phyloP scores from a whole-genome alignment of 192 early-diverging fungal species.

The Coemansia sp. region DNA sequence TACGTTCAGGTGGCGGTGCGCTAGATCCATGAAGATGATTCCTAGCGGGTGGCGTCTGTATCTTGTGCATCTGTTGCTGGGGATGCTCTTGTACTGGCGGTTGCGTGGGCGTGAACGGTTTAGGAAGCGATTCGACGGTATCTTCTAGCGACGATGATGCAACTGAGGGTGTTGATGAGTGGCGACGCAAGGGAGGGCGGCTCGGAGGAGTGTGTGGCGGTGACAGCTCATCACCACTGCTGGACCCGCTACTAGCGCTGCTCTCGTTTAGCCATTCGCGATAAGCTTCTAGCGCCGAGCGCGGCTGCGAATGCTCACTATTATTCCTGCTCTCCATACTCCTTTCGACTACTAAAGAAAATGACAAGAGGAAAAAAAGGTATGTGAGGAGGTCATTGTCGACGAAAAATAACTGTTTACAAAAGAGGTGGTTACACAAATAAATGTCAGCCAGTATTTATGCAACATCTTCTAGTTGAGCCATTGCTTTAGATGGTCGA shows the following conservation, averaged over 20 bases:
- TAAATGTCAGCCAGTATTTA: background rate
- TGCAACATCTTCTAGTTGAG: constrained; percentile 26
- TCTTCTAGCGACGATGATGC: background rate
- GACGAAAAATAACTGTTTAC: background rate
- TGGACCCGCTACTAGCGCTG: constrained; percentile 4
- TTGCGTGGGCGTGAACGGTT: background rate
- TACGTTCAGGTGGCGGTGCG: background rate
- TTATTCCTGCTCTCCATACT: background rate
- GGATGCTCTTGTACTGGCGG: constrained; percentile 1
- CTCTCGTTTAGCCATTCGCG: constrained; percentile 35
- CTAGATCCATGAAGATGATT: background rate
- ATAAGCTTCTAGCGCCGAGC: constrained; percentile 28
- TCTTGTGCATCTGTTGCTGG: background rate
- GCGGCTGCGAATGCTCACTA: constrained; percentile 7
- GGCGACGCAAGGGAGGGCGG: background rate
- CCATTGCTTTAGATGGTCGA: constrained; percentile 70
- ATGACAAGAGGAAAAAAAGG: background rate
- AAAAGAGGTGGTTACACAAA: background rate
- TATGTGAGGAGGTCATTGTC: background rate
- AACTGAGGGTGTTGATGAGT: background rate
- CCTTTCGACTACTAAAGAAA: background rate
- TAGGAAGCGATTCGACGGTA: background rate
- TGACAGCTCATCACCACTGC: background rate
- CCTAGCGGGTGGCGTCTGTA: background rate
- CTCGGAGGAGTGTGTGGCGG: background rate